A percentile compares a stretch with the other conserved stretches of the same genome.
Evolutionary conservation across 257 asterid genomes (phyloP).

Genomic region (Solanum etuberosum): DNA sequence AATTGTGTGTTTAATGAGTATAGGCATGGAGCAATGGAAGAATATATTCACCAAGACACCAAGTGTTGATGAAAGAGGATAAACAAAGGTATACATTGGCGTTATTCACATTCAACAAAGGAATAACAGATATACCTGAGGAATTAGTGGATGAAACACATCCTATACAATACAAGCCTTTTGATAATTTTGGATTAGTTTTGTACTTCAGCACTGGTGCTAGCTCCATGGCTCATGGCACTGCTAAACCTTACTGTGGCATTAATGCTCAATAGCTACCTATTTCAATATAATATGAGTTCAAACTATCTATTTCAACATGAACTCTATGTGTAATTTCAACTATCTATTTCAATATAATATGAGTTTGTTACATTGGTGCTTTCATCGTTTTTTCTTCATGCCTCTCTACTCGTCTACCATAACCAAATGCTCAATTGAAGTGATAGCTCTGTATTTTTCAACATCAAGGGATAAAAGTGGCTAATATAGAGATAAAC

Average conservation of each 20-base stretch:
- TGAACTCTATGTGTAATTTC: too few relatives aligned
- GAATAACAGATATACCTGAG: slow-evolving; percentile 27
- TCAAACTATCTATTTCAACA: too few relatives aligned
- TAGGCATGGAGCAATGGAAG: slow-evolving; percentile 78
- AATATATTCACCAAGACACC: slow-evolving; percentile 38
- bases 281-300: neutral
- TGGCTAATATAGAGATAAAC: too few relatives aligned
- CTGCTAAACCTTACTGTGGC: slow-evolving; percentile 5
- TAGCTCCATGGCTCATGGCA: neutral
- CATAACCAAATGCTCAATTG: too few relatives aligned
- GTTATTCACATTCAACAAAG: slow-evolving; percentile 41
- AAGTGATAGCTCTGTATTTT: too few relatives aligned
- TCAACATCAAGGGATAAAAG: too few relatives aligned
- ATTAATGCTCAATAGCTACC: neutral
- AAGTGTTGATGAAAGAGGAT: slow-evolving; percentile 32
- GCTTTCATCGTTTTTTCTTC: too few relatives aligned
- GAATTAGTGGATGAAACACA: slow-evolving; percentile 47
- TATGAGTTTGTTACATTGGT: too few relatives aligned
- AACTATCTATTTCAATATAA: too few relatives aligned
- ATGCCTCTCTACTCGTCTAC: too few relatives aligned
- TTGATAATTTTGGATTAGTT: slow-evolving; percentile 37
- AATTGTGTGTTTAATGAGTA: neutral
- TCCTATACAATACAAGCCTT: slow-evolving; percentile 36
- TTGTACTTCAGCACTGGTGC: neutral
- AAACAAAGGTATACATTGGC: slow-evolving; percentile 36